Conservation (phyloP, 75 land plant genomes). For the Selaginella moellendorffii region DNA sequence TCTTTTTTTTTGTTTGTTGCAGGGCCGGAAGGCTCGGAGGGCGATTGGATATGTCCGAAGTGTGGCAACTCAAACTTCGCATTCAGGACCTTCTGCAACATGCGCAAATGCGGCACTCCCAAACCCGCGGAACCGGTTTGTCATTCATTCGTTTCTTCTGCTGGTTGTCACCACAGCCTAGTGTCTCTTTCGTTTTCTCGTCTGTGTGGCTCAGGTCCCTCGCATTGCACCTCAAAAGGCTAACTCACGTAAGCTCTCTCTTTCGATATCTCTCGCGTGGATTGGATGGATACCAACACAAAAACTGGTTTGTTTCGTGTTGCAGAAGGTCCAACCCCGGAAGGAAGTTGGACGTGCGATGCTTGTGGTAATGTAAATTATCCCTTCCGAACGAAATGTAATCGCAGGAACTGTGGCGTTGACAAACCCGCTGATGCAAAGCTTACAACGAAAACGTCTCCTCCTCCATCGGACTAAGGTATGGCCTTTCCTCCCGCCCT, state of each 20-base stretch:
- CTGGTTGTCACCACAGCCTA: no score
- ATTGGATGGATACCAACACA: slow-evolving; percentile 1
- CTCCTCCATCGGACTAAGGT: slow-evolving; percentile 31
- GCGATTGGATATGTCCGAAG: slow-evolving; percentile 94
- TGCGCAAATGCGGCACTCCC: slow-evolving; percentile 90
- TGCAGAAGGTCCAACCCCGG: slow-evolving; percentile 63
- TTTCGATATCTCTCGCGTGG: neutral
- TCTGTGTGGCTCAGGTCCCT: no score
- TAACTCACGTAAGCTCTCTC: slow-evolving; percentile 2
- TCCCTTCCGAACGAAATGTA: slow-evolving; percentile 88
- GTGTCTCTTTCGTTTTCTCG: no score
- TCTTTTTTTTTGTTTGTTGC: no score
- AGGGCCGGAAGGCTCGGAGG: slow-evolving; percentile 63
- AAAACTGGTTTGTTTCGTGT: neutral
- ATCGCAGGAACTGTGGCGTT: slow-evolving; percentile 89
- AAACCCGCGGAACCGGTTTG: slow-evolving; percentile 42
- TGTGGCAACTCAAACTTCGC: slow-evolving; percentile 95
- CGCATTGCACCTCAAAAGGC: neutral
- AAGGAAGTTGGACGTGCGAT: slow-evolving; percentile 95
- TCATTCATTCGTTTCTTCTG: neutral
- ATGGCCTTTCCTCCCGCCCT: no score
- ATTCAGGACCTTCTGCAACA: slow-evolving; percentile 86
- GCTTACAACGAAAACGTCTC: slow-evolving; percentile 21
- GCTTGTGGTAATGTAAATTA: slow-evolving; percentile 89
- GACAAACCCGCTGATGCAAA: slow-evolving; percentile 63